Conservation (phyloP, 2,329 filamentous ascomycete genomes). For the Zymoseptoria pseudotritici region DNA sequence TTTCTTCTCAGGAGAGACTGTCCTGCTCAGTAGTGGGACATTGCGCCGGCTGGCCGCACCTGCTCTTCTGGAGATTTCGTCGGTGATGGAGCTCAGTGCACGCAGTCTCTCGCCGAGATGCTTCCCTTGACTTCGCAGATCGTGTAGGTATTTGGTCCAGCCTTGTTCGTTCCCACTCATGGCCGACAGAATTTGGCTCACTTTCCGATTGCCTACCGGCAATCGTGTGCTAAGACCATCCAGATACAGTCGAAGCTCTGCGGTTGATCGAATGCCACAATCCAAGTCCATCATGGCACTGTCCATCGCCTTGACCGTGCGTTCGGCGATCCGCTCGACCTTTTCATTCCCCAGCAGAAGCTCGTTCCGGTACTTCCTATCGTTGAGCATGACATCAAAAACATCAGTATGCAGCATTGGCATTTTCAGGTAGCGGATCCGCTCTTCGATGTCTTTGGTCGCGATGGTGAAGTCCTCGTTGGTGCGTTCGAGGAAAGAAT, state of each 20-base stretch:
- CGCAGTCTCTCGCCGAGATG: constrained; percentile 62
- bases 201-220: constrained; percentile 51
- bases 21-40: constrained; percentile 13
- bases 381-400: constrained; percentile 82
- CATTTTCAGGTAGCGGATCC: constrained; percentile 71
- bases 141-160: constrained; percentile 74
- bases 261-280: constrained; percentile 68
- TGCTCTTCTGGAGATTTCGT: constrained; percentile 79
- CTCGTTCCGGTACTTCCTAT: constrained; percentile 61
- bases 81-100: constrained; percentile 67
- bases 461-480: constrained; percentile 78
- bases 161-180: constrained; percentile 92
- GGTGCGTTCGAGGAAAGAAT: constrained; percentile 79
- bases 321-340: constrained; percentile 80
- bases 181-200: constrained; percentile 69
- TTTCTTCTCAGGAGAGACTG: constrained; percentile 7
- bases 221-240: constrained; percentile 47
- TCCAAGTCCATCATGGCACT: constrained; percentile 72
- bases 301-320: constrained; percentile 67
- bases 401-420: constrained; percentile 75
- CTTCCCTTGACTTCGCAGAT: constrained; percentile 65
- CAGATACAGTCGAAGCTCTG: constrained; percentile 71
- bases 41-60: constrained; percentile 74
- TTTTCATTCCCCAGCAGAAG: constrained; percentile 82
- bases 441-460: constrained; percentile 67